A percentile compares a stretch with the other conserved stretches of the same genome.
phyloP scores from a whole-genome alignment of 2,329 filamentous ascomycete species.

The Lachnellula suecica region DNA sequence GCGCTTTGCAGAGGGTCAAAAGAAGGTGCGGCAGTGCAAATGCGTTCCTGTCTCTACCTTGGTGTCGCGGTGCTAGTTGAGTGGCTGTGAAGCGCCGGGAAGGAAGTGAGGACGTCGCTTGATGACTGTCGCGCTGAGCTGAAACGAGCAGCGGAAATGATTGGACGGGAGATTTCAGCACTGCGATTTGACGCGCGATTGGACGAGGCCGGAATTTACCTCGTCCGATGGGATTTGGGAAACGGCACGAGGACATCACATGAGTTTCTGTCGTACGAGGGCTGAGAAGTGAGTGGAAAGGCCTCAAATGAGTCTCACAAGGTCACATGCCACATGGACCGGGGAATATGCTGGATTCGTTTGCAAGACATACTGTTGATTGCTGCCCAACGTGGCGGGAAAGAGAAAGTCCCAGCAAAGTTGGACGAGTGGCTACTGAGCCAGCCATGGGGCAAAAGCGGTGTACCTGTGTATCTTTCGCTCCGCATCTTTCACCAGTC shows the following conservation, averaged over 20 bases:
- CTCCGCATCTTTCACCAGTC: neutral
- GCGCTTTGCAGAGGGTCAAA: conserved; percentile 14
- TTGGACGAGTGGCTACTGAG: neutral
- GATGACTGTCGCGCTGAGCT: conserved; percentile 6
- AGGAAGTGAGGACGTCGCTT: conserved; percentile 11
- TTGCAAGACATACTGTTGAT: neutral
- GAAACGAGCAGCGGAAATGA: conserved; percentile 2
- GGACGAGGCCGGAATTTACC: neutral
- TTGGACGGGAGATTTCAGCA: neutral
- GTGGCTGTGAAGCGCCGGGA: conserved; percentile 26
- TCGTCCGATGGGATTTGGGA: neutral
- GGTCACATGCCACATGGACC: too few species aligned
- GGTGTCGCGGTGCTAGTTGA: conserved; percentile 13
- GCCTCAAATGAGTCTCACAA: too few species aligned
- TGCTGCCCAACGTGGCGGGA: neutral
- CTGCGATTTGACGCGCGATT: conserved; percentile 12
- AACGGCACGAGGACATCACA: neutral
- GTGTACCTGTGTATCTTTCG: neutral
- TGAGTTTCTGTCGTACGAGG: too few species aligned
- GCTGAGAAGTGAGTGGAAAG: too few species aligned
- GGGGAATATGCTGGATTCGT: neutral
- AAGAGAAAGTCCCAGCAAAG: too few species aligned
- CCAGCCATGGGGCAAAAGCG: neutral
- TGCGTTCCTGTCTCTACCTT: conserved; percentile 11
- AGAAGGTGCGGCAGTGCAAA: conserved; percentile 23